Evolutionary conservation across 257 asterid species (phyloP).

Genomic region (Solanum medicagineum): DNA sequence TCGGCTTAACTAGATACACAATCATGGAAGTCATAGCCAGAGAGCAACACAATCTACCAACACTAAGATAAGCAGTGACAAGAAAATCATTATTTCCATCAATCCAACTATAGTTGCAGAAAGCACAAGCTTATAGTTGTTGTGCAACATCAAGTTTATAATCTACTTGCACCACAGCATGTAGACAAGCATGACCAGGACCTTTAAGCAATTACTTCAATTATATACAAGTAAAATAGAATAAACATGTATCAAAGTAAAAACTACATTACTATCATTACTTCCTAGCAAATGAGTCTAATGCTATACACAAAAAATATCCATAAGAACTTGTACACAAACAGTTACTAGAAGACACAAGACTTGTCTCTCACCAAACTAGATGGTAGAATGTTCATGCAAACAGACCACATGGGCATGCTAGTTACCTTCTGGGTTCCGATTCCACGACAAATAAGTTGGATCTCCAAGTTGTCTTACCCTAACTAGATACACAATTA

Average conservation of each 20-base stretch:
- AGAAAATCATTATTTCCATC: constrained; percentile 24
- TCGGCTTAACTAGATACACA: constrained; percentile 13
- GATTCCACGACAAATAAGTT: background rate
- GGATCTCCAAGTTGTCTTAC: constrained; percentile 6
- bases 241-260: background rate
- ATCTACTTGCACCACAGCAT: background rate
- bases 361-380: background rate
- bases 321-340: background rate
- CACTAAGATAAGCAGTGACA: constrained; percentile 17
- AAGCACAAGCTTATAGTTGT: constrained; percentile 19
- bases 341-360: background rate
- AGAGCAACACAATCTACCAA: constrained; percentile 17
- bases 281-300: background rate
- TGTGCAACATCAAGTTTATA: constrained; percentile 2
- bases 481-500: constrained; percentile 7
- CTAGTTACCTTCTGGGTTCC: background rate
- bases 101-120: constrained; percentile 22
- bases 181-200: background rate
- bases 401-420: background rate
- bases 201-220: background rate
- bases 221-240: background rate
- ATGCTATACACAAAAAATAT: background rate
- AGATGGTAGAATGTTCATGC: background rate
- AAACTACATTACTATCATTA: background rate
- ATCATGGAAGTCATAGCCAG: constrained; percentile 6